phyloP scores from a whole-genome alignment of 345 rosid genomes.

The Gossypium arboreum region DNA sequence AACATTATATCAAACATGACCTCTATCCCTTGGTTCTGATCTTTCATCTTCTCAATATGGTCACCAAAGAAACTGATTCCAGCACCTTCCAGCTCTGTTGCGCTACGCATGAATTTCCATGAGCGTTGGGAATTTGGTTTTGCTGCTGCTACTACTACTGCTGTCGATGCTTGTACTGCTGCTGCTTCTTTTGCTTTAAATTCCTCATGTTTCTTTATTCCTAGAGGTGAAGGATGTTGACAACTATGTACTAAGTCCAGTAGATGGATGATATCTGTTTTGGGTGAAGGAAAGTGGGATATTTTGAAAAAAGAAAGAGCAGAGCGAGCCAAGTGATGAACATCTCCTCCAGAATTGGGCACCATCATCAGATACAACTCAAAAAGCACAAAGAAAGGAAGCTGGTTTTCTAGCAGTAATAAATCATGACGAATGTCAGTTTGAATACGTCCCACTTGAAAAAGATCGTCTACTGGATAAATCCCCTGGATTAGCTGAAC shows the following conservation, averaged over 20 bases:
- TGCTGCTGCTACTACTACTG: too few species aligned
- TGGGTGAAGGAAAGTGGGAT: too few species aligned
- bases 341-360: not conserved
- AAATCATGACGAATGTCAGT: not conserved
- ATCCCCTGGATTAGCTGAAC: conserved; percentile 37
- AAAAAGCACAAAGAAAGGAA: not conserved
- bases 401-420: not conserved
- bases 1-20: too few species aligned
- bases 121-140: too few species aligned
- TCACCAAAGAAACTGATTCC: not conserved
- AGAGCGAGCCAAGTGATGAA: not conserved
- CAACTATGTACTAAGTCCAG: too few species aligned
- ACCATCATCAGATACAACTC: not conserved
- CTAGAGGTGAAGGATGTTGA: too few species aligned
- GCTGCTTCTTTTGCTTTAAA: too few species aligned
- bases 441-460: not conserved
- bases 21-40: too few species aligned
- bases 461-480: not conserved
- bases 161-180: too few species aligned
- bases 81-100: not conserved
- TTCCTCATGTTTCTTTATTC: too few species aligned
- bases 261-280: too few species aligned
- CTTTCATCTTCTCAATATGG: not conserved
- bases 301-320: not conserved
- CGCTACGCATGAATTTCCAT: too few species aligned